Percentiles rank a stretch among this genome's conserved stretches.
These are phyloP conservation scores for Cladochytrium replicatum DNA, from an alignment of 192 early-diverging fungal species.

Conservation along the genomic window DNA sequence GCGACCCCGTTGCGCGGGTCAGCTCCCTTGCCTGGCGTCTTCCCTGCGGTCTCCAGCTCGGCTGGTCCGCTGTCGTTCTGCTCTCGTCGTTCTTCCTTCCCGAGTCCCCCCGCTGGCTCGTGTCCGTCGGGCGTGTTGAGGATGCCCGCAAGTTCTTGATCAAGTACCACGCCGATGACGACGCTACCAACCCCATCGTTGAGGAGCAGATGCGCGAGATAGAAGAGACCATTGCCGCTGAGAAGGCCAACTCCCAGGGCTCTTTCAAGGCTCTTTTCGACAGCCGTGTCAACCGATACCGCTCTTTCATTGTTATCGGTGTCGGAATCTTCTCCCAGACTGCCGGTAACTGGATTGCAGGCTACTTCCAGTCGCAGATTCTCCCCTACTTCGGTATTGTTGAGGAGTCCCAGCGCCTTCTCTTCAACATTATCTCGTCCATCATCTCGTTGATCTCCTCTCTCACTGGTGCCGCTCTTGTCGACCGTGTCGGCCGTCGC, in stretches of 20 bases:
- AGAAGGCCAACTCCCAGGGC: slow-evolving; percentile 5
- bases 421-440: slow-evolving; percentile 15
- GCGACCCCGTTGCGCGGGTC: background rate
- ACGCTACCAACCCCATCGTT: slow-evolving; percentile 32
- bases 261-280: slow-evolving; percentile 16
- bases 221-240: background rate
- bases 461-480: slow-evolving; percentile 20
- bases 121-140: slow-evolving; percentile 53
- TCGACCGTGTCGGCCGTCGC: slow-evolving; percentile 29
- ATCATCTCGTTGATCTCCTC: slow-evolving; percentile 24
- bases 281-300: slow-evolving; percentile 10
- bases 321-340: slow-evolving; percentile 31
- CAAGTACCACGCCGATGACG: slow-evolving; percentile 49
- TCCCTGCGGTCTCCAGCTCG: slow-evolving; percentile 40
- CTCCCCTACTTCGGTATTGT: slow-evolving; percentile 6
- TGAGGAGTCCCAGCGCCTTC: slow-evolving; percentile 19
- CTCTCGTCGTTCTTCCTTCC: slow-evolving; percentile 47
- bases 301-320: slow-evolving; percentile 9
- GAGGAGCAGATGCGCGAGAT: slow-evolving; percentile 33
- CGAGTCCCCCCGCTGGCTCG: slow-evolving; percentile 78
- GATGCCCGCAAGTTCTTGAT: slow-evolving; percentile 59
- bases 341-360: slow-evolving; percentile 23
- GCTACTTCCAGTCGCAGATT: slow-evolving; percentile 12
- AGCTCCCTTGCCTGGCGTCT: slow-evolving; percentile 42
- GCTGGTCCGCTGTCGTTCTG: slow-evolving; percentile 38